phyloP scores from a whole-genome alignment of 1,139 yeast genomes.

The Arxiozyma slooffiae region DNA sequence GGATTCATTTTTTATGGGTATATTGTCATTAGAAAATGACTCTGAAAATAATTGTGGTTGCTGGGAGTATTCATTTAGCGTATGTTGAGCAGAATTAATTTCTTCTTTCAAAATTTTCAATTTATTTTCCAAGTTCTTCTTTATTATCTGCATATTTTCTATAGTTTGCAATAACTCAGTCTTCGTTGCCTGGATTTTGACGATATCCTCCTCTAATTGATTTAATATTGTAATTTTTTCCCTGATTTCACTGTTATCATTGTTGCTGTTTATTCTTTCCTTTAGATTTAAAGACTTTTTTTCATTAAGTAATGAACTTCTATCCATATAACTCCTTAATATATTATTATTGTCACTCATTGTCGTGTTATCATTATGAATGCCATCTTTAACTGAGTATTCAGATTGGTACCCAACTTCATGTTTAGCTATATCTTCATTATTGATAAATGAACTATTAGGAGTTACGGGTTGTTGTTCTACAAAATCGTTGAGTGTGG shows the following conservation, averaged over 20 bases:
- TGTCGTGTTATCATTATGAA: neutral
- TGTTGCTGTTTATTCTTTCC: neutral
- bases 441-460: neutral
- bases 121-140: slow-evolving; percentile 25
- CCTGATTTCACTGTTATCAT: neutral
- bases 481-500: neutral
- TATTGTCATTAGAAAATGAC: slow-evolving; percentile 9
- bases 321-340: slow-evolving; percentile 1
- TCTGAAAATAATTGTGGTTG: slow-evolving; percentile 6
- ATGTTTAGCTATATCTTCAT: neutral
- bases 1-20: slow-evolving; percentile 12
- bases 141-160: slow-evolving; percentile 23
- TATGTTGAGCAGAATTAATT: slow-evolving; percentile 8
- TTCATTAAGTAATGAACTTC: neutral
- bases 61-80: slow-evolving; percentile 9
- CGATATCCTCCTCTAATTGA: slow-evolving; percentile 9
- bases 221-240: neutral
- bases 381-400: neutral
- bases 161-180: slow-evolving; percentile 27
- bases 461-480: neutral
- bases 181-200: slow-evolving; percentile 23
- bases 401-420: neutral
- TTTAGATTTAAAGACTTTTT: neutral
- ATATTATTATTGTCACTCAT: slow-evolving; percentile 3
- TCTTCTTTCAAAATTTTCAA: slow-evolving; percentile 25